Percentiles rank a stretch among this genome's conserved stretches.
These are phyloP conservation scores for Colletotrichum falcatum DNA, from an alignment of 2,329 filamentous ascomycete species.

Conservation along the genomic window DNA sequence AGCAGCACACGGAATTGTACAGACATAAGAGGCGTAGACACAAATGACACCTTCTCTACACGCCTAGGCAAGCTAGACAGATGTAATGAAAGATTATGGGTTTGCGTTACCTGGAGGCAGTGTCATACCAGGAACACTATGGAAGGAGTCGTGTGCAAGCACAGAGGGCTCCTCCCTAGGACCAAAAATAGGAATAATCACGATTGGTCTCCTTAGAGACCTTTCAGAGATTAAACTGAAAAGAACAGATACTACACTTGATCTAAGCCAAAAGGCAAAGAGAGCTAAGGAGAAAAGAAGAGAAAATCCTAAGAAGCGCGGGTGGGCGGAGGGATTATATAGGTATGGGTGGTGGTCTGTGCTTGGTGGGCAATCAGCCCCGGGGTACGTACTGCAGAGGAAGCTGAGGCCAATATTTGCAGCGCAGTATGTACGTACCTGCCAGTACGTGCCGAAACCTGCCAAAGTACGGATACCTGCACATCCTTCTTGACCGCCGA, in stretches of 20 bases:
- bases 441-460: neutral
- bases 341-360: conserved; percentile 7
- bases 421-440: neutral
- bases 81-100: conserved; percentile 69
- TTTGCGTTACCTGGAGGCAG: conserved; percentile 77
- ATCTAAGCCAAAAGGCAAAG: conserved; percentile 67
- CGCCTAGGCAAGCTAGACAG: conserved; percentile 60
- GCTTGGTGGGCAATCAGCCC: conserved; percentile 10
- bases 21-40: no score
- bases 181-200: conserved; percentile 81
- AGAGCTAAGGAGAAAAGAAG: conserved; percentile 48
- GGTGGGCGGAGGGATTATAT: conserved; percentile 8
- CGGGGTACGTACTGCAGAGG: conserved; percentile 11
- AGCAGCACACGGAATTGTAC: no score
- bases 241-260: conserved; percentile 86
- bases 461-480: conserved; percentile 3
- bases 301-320: conserved; percentile 46
- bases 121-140: conserved; percentile 80
- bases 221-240: conserved; percentile 87
- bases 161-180: conserved; percentile 63
- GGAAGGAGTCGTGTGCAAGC: conserved; percentile 72
- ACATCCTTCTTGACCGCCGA: neutral
- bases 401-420: conserved; percentile 10
- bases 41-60: conserved; percentile 63
- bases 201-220: conserved; percentile 71